Evolutionary conservation across 164 flowering plant species (phyloP).

Genomic region (Stephania yunnanensis): DNA sequence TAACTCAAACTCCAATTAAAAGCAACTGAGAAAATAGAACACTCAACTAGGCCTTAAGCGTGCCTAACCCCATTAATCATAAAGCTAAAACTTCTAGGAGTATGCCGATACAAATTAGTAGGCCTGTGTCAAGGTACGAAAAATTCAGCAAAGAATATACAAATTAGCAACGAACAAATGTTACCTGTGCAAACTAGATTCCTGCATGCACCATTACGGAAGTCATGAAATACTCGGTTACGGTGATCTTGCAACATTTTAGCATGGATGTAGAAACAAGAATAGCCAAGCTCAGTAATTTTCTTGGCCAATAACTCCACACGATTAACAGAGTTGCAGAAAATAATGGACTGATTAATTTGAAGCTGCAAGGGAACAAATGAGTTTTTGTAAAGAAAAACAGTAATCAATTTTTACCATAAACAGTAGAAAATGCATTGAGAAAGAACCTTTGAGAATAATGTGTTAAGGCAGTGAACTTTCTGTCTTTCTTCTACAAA

Average conservation of each 20-base stretch:
- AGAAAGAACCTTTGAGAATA: slow-evolving; percentile 84
- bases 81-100: background rate
- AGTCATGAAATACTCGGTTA: slow-evolving; percentile 96
- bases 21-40: background rate
- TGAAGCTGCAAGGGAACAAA: slow-evolving; percentile 67
- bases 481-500: slow-evolving; percentile 99
- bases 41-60: background rate
- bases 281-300: slow-evolving; percentile 97
- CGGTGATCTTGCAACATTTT: slow-evolving; percentile 99
- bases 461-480: slow-evolving; percentile 93
- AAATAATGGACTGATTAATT: slow-evolving; percentile 96
- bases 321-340: slow-evolving; percentile 97
- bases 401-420: too few relatives aligned
- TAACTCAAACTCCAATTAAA: background rate
- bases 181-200: slow-evolving; percentile 98
- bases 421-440: background rate
- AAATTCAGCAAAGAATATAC: background rate
- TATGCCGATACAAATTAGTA: background rate
- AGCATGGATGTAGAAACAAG: slow-evolving; percentile 98
- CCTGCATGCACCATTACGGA: slow-evolving; percentile 98
- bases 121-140: background rate
- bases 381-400: background rate
- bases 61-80: background rate
- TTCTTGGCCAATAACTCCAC: slow-evolving; percentile 95
- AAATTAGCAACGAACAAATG: background rate